Evolutionary conservation across 345 rosid species (phyloP).

Genomic region (Citrus glauca): DNA sequence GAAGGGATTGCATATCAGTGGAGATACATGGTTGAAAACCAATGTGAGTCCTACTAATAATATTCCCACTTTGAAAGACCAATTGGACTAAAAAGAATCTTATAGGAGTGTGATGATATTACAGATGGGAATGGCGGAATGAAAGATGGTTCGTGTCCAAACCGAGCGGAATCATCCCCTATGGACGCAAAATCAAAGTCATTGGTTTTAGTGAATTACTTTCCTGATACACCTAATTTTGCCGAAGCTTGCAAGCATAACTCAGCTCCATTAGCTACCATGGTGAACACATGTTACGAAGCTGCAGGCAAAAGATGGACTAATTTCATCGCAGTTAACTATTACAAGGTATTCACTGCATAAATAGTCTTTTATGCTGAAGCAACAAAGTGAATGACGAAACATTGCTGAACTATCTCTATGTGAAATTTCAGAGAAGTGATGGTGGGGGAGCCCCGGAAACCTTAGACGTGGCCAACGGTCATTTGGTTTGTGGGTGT

Average conservation of each 20-base stretch:
- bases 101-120: background rate
- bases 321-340: slow-evolving; percentile 89
- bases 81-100: no score
- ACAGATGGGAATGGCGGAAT: slow-evolving; percentile 81
- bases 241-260: slow-evolving; percentile 64
- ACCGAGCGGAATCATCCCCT: slow-evolving; percentile 66
- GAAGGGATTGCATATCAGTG: slow-evolving; percentile 82
- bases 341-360: slow-evolving; percentile 56
- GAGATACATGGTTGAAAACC: slow-evolving; percentile 81
- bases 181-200: slow-evolving; percentile 56
- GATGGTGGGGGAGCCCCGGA: slow-evolving; percentile 82
- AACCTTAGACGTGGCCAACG: slow-evolving; percentile 64
- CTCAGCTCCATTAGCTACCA: slow-evolving; percentile 65
- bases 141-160: slow-evolving; percentile 63
- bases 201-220: slow-evolving; percentile 65
- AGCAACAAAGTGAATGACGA: no score
- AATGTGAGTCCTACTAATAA: slow-evolving; percentile 49
- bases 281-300: slow-evolving; percentile 46
- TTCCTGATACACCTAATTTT: slow-evolving; percentile 49
- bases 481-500: slow-evolving; percentile 76
- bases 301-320: slow-evolving; percentile 86
- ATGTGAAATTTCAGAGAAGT: slow-evolving; percentile 51
- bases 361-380: no score
- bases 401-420: background rate
- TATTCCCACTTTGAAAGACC: no score